phyloP scores from a whole-genome alignment of 1,284 basidiomycete species.

The Anthracocystis panici-leucophaei region DNA sequence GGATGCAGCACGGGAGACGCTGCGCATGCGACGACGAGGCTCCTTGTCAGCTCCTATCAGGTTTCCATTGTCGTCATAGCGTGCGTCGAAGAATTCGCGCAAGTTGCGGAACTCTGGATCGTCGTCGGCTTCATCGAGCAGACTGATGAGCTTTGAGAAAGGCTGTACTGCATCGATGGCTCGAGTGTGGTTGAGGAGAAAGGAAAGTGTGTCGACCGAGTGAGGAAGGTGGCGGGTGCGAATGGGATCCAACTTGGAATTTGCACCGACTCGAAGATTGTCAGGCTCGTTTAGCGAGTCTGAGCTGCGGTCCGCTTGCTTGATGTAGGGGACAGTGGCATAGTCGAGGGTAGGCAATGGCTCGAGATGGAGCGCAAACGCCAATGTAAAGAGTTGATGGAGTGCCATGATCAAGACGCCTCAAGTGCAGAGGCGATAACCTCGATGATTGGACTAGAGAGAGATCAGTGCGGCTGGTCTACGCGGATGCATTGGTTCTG shows the following conservation, averaged over 20 bases:
- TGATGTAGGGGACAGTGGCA: slow-evolving; percentile 29
- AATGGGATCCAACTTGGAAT: slow-evolving; percentile 51
- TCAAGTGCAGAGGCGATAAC: background rate
- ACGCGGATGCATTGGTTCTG: background rate
- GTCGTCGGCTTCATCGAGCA: slow-evolving; percentile 61
- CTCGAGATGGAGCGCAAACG: slow-evolving; percentile 60
- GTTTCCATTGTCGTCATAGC: slow-evolving; percentile 33
- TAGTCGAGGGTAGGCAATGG: slow-evolving; percentile 62
- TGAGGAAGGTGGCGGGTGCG: slow-evolving; percentile 43
- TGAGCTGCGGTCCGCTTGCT: slow-evolving; percentile 18
- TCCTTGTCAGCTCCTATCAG: slow-evolving; percentile 38
- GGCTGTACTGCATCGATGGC: slow-evolving; percentile 47
- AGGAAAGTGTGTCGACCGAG: slow-evolving; percentile 49
- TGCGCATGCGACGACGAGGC: slow-evolving; percentile 36
- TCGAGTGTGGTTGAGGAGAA: slow-evolving; percentile 48
- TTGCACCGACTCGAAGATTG: slow-evolving; percentile 43
- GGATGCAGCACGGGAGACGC: slow-evolving; percentile 41
- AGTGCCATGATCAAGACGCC: slow-evolving; percentile 27
- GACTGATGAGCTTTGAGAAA: slow-evolving; percentile 51
- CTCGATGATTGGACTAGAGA: background rate
- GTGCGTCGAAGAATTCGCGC: slow-evolving; percentile 64
- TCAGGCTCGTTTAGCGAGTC: slow-evolving; percentile 36
- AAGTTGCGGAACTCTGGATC: slow-evolving; percentile 59
- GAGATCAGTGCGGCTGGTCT: background rate
- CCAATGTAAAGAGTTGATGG: slow-evolving; percentile 62